A percentile compares a stretch with the other conserved stretches of the same genome.
phyloP scores from a whole-genome alignment of 2,329 filamentous ascomycete genomes.

The Mycosphaerella sp. region DNA sequence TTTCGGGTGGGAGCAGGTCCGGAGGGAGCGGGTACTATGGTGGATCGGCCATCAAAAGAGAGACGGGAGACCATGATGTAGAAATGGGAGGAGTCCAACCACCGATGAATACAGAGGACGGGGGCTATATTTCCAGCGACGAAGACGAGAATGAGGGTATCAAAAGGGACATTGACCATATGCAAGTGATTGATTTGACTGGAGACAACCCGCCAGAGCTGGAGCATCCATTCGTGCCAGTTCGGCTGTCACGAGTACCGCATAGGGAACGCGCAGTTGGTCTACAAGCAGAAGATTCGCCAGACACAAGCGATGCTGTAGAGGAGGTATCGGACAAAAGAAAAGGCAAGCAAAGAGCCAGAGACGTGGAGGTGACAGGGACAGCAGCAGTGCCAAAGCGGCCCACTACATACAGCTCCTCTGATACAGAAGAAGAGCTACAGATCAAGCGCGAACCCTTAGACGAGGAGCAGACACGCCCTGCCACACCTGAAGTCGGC shows the following conservation, averaged over 20 bases:
- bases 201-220: slow-evolving; percentile 35
- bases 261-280: slow-evolving; percentile 51
- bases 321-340: slow-evolving; percentile 20
- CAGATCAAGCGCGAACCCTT: slow-evolving; percentile 50
- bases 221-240: slow-evolving; percentile 41
- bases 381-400: slow-evolving; percentile 41
- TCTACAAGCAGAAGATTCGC: slow-evolving; percentile 36
- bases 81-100: slow-evolving; percentile 20
- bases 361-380: slow-evolving; percentile 41
- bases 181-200: slow-evolving; percentile 52
- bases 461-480: slow-evolving; percentile 37
- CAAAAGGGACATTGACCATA: slow-evolving; percentile 52
- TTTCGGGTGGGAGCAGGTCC: slow-evolving; percentile 16
- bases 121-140: slow-evolving; percentile 44
- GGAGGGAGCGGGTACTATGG: slow-evolving; percentile 22
- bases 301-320: slow-evolving; percentile 21
- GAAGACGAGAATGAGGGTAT: slow-evolving; percentile 45
- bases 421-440: slow-evolving; percentile 34
- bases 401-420: slow-evolving; percentile 33
- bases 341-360: slow-evolving; percentile 37
- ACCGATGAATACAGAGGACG: slow-evolving; percentile 31
- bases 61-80: slow-evolving; percentile 19
- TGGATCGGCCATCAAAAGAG: slow-evolving; percentile 34
- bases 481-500: slow-evolving; percentile 19
- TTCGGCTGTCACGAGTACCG: slow-evolving; percentile 51